These are phyloP conservation scores for Sarocladium kiliense DNA, from an alignment of 2,329 filamentous ascomycete species.

Conservation along the genomic window DNA sequence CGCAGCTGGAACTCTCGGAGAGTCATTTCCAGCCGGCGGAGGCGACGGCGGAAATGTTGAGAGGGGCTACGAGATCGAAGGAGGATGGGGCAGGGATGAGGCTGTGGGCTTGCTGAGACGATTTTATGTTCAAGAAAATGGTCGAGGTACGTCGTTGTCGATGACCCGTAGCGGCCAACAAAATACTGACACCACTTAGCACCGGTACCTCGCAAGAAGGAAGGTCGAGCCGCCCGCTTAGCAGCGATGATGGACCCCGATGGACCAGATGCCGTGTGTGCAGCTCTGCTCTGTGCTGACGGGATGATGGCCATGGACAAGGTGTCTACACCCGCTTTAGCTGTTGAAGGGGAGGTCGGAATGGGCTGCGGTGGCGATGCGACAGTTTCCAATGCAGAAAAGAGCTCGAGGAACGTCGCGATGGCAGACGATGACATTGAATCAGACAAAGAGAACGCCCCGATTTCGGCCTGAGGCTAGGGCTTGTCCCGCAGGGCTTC, in stretches of 20 bases:
- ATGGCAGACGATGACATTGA: neutral
- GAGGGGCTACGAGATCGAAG: conserved; percentile 73
- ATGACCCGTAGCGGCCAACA: neutral
- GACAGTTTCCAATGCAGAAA: neutral
- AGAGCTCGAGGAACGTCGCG: neutral
- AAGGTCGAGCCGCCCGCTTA: conserved; percentile 48
- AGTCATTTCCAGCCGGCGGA: conserved; percentile 30
- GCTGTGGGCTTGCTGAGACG: conserved; percentile 87
- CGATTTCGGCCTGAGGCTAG: neutral
- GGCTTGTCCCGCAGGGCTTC: too few species aligned
- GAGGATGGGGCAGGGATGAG: conserved; percentile 84
- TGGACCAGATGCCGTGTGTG: conserved; percentile 15
- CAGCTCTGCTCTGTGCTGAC: neutral
- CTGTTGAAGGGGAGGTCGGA: neutral
- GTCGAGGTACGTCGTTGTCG: conserved; percentile 58
- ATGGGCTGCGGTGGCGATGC: neutral
- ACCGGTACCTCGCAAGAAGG: conserved; percentile 49
- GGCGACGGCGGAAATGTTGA: conserved; percentile 68
- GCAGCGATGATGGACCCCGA: conserved; percentile 47
- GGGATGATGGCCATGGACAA: conserved; percentile 1
- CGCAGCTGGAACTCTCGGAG: conserved; percentile 30
- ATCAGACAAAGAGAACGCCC: neutral
- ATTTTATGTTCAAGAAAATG: conserved; percentile 98
- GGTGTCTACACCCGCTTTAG: neutral
- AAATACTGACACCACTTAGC: conserved; percentile 26